phyloP scores from a whole-genome alignment of 2,329 filamentous ascomycete species.

The Aschersonia sp. region DNA sequence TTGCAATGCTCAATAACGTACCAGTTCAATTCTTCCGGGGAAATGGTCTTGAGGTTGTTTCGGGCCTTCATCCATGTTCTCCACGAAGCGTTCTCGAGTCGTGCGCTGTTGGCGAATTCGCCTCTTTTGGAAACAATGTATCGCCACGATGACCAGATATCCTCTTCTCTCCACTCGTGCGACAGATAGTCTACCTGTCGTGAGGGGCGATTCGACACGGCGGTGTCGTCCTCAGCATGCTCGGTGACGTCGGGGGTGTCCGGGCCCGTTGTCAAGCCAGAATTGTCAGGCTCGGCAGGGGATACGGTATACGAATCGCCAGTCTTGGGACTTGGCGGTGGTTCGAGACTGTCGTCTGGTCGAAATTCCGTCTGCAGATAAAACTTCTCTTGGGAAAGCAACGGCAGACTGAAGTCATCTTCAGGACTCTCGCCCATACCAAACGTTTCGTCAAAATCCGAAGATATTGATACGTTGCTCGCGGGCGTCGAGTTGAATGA shows the following conservation, averaged over 20 bases:
- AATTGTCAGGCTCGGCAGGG: conserved; percentile 36
- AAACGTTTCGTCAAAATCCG: conserved; percentile 35
- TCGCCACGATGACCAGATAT: conserved; percentile 95
- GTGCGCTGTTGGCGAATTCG: conserved; percentile 64
- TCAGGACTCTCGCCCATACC: conserved; percentile 27
- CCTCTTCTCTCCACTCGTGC: conserved; percentile 85
- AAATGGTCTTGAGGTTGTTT: conserved; percentile 72
- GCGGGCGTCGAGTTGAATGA: conserved; percentile 49
- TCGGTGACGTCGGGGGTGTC: conserved; percentile 41
- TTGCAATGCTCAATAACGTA: conserved; percentile 26
- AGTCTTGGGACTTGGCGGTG: conserved; percentile 33
- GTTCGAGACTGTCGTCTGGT: conserved; percentile 27
- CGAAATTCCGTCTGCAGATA: conserved; percentile 19
- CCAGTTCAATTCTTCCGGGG: conserved; percentile 89
- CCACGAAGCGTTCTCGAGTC: conserved; percentile 94
- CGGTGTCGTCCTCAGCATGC: conserved; percentile 66
- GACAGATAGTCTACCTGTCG: conserved; percentile 92
- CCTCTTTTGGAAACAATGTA: conserved; percentile 72
- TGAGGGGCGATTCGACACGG: conserved; percentile 59
- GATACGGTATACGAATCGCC: conserved; percentile 37
- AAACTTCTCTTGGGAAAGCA: conserved; percentile 31
- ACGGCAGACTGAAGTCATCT: conserved; percentile 31
- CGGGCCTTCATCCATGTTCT: conserved; percentile 92
- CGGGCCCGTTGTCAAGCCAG: conserved; percentile 36
- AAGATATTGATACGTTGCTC: conserved; percentile 47